These are phyloP conservation scores for Neostapfia colusana DNA, from an alignment of 176 grass and related monocot species.

Conservation along the genomic window DNA sequence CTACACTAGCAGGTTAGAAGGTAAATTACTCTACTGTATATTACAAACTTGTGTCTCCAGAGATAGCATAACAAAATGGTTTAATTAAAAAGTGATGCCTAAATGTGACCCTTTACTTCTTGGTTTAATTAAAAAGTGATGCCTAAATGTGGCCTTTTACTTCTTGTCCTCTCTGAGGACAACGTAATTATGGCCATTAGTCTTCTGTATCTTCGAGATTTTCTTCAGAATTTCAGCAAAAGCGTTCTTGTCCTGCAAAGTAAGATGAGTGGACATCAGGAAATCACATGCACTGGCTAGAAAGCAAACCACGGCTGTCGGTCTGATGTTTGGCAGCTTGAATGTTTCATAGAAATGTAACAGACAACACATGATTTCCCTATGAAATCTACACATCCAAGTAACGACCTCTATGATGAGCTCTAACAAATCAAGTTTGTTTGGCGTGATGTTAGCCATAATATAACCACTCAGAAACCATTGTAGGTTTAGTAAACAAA, in stretches of 20 bases:
- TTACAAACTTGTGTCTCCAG: slow-evolving; percentile 30
- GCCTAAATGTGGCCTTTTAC: slow-evolving; percentile 31
- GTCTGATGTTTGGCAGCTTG: background rate
- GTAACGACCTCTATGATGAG: background rate
- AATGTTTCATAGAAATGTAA: background rate
- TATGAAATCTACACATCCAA: slow-evolving; percentile 3
- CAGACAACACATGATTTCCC: background rate
- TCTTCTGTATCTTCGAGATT: slow-evolving; percentile 85
- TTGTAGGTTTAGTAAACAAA: background rate
- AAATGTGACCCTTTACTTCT: no score
- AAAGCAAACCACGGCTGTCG: background rate
- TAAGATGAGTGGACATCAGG: background rate
- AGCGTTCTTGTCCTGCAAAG: slow-evolving; percentile 63
- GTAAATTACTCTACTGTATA: slow-evolving; percentile 5
- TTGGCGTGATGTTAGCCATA: background rate
- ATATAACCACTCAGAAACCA: background rate
- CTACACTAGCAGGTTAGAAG: background rate
- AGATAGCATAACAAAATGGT: background rate
- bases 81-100: background rate
- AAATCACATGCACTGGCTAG: background rate
- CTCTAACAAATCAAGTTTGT: background rate
- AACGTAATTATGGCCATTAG: slow-evolving; percentile 68
- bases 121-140: background rate
- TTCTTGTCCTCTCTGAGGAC: slow-evolving; percentile 70
- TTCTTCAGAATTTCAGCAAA: slow-evolving; percentile 77